A percentile compares a stretch with the other conserved stretches of the same genome.
Conservation (phyloP, 208 protist species). For the Strigomonas culicis region DNA sequence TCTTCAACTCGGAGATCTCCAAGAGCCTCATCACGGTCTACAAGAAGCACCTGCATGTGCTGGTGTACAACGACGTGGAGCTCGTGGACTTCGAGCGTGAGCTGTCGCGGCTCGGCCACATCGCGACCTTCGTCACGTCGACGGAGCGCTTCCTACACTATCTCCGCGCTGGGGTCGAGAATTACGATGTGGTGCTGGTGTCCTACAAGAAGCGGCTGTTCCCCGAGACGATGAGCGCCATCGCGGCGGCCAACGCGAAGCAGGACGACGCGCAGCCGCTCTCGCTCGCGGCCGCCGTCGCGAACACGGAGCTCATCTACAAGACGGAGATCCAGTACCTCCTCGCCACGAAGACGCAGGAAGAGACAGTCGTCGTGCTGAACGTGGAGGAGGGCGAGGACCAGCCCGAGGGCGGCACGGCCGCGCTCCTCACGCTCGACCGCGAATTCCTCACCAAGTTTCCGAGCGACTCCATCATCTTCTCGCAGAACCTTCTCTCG, state of each 20-base stretch:
- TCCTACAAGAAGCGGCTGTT: slow-evolving; percentile 56
- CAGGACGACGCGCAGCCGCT: neutral
- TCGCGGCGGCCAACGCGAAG: neutral
- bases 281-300: neutral
- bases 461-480: slow-evolving; percentile 13
- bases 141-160: slow-evolving; percentile 49
- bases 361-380: slow-evolving; percentile 27
- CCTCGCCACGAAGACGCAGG: slow-evolving; percentile 20
- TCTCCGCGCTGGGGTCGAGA: slow-evolving; percentile 29
- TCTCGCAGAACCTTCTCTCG: slow-evolving; percentile 27
- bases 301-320: neutral
- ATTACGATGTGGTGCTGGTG: slow-evolving; percentile 64
- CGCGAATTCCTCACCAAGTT: slow-evolving; percentile 1
- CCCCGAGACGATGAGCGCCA: neutral
- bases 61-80: slow-evolving; percentile 42
- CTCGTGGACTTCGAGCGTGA: slow-evolving; percentile 40
- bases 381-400: slow-evolving; percentile 26
- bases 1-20: slow-evolving; percentile 12
- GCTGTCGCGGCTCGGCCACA: slow-evolving; percentile 52
- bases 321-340: slow-evolving; percentile 33
- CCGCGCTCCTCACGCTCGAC: neutral
- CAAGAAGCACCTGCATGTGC: slow-evolving; percentile 36
- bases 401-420: slow-evolving; percentile 7
- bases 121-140: slow-evolving; percentile 38
- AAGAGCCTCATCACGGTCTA: neutral